Evolutionary conservation across 257 asterid species (phyloP).

Genomic region (Eustoma russellianum): DNA sequence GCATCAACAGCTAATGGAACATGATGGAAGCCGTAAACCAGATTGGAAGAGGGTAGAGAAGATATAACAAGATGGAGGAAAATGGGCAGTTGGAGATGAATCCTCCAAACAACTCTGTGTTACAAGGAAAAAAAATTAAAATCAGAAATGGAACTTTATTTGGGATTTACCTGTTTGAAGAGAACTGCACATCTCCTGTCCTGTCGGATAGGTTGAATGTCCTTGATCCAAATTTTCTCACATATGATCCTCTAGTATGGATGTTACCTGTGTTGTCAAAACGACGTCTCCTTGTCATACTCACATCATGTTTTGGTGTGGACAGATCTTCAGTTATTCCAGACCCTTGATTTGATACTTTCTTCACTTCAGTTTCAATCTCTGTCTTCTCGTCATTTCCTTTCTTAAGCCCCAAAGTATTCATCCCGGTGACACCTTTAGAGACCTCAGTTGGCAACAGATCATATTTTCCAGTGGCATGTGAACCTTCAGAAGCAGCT

Average conservation of each 20-base stretch:
- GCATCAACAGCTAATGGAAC: slow-evolving; percentile 14
- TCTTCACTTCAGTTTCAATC: slow-evolving; percentile 29
- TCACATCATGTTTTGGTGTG: slow-evolving; percentile 25
- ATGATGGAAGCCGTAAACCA: not conserved
- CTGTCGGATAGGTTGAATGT: slow-evolving; percentile 25
- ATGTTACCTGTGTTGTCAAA: slow-evolving; percentile 10
- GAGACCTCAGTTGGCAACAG: slow-evolving; percentile 12
- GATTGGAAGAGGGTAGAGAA: not conserved
- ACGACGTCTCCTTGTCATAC: slow-evolving; percentile 22
- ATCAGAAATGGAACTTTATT: not conserved
- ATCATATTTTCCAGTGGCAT: slow-evolving; percentile 25
- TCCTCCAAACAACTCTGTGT: slow-evolving; percentile 28
- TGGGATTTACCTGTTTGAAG: slow-evolving; percentile 25
- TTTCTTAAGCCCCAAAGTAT: slow-evolving; percentile 16
- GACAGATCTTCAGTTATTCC: slow-evolving; percentile 39
- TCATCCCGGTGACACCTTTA: slow-evolving; percentile 16
- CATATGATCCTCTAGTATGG: slow-evolving; percentile 23
- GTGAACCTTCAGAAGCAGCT: slow-evolving; percentile 49
- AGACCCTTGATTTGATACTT: slow-evolving; percentile 45
- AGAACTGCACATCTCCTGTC: slow-evolving; percentile 8
- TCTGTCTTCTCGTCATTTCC: slow-evolving; percentile 21
- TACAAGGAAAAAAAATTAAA: not conserved
- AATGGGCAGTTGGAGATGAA: slow-evolving; percentile 34
- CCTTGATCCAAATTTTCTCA: slow-evolving; percentile 31
- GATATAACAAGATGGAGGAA: slow-evolving; percentile 14